Base-by-base conservation (phyloP, 2,329 filamentous ascomycete genomes). In the Monilinia aucupariae region DNA sequence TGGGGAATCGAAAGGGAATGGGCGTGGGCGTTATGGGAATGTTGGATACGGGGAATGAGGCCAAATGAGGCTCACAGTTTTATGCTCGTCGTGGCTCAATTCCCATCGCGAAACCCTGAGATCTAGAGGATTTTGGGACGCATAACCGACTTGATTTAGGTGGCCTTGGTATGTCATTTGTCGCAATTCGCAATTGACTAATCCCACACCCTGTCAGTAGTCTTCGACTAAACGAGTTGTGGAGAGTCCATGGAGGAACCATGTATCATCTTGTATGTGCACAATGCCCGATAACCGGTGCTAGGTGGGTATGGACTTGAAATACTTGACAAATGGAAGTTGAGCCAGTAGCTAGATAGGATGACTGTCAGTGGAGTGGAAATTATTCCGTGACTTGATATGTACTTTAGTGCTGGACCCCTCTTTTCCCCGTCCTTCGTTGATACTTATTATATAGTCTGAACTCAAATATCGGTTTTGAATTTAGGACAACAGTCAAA, bases 361-460 rank as follows among this genome's bases (percentile, higher is more conserved):
- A 41, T 15, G 43, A 56, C 47, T 56, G 41, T 34, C 53, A 56
- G 41, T 32, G 27, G 43, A 48, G 12, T 56, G 22, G 22, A 54
- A 62, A 62, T 56, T 62, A 48, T 62, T 47, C 60, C 51, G 60
- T 56, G 52, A 45, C 47, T 62, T 48, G 51, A 56, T 56, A 62
- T 62, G 56, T 56, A 56, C 50, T 39, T 56, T 56, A 62, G 43
- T 48, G 32, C 27, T 48, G 51, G 60, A 62, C 60, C 60, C 60
- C 60, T 62, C 60, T 62, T 62, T 62, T 52, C 51, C 60, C 60
- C 60, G 53, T 56, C 22, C 51, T 62, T 49, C 30, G n/a, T n/a
- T n/a, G 22, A 62, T 25, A 61, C 37, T 61, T 25, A 62, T 56
- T 34, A 27, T 47, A 56, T 56, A 55, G 43, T 62, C 37, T 45